Evolutionary conservation across 1,284 basidiomycete species (phyloP), one percentile per base, ranked within the genome.

Genomic region (Vanrija humicola): DNA sequence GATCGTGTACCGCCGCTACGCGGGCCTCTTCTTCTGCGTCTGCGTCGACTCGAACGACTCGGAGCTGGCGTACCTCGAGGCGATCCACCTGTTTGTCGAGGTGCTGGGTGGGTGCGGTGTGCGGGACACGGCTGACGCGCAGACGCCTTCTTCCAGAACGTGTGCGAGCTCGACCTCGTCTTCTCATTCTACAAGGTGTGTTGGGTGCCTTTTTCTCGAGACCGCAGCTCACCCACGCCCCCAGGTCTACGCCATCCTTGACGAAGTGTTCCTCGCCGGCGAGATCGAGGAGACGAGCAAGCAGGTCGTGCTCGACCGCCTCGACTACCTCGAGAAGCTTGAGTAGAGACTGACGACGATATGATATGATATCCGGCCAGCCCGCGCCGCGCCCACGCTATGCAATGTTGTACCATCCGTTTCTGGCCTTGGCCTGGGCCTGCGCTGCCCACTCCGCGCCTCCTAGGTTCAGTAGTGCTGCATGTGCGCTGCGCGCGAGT

Each of bases 21-120:
- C 95, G 34, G 95, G 95, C 2, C 84, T 98, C 18, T 98, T 97
- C 82, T 98, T 98, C 78, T 97, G 93, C 70, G 83, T 96, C 26
- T 98, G 95, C 67, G 91, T 98, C 9, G 95, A 98, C 69, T 90
- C 90, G 21, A 94, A 97, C 68, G 96, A 98, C 77, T 98, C 98
- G 69, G 96, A 98, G 73, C 82, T 98, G 54, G 92, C 93, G 0
- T 97, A 96, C 73, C 81, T 98, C 26, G 96, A 98, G 74, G 93
- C 92, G 3, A 98, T 98, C 54, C 95, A 98, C 74, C 83, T 98
- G 4, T 98, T 98, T 70, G 96, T 98, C 21, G 96, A 98, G 75
- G 87, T 98, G n/a, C 82, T 98, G 7, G 94, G 93, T 92, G 56
- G 59, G 86, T 78, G 40, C 28, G 1, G 14, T 28, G 28, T 29